These are phyloP conservation scores for Sungouiozyma ichnusensis DNA, from an alignment of 805 yeast genomes.

Conservation along the genomic window DNA sequence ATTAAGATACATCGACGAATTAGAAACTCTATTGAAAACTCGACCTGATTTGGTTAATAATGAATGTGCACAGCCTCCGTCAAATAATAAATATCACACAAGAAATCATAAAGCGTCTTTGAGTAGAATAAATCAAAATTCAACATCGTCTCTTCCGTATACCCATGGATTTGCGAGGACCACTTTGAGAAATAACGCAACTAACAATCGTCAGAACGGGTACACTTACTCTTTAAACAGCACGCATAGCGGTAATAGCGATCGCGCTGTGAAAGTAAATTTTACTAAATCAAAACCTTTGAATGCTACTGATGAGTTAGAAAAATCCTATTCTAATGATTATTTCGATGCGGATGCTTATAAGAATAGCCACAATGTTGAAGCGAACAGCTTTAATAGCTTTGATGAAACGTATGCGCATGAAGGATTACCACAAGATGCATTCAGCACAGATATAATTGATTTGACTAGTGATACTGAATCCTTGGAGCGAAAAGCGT, in stretches of 20 bases:
- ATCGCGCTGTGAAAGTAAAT: slow-evolving; percentile 9
- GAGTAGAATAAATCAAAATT: slow-evolving; percentile 10
- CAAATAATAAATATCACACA: slow-evolving; percentile 1
- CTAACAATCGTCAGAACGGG: slow-evolving; percentile 1
- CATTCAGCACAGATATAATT: neutral
- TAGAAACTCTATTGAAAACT: slow-evolving; percentile 12
- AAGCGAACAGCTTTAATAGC: neutral
- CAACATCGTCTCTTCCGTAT: slow-evolving; percentile 9
- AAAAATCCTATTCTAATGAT: neutral
- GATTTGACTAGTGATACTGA: slow-evolving; percentile 2
- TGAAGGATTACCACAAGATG: neutral
- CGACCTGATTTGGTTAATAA: slow-evolving; percentile 1
- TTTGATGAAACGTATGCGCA: neutral
- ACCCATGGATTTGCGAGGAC: slow-evolving; percentile 11
- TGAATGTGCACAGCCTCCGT: slow-evolving; percentile 3
- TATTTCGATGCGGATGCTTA: slow-evolving; percentile 10
- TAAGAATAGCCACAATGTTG: neutral
- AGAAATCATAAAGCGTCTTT: slow-evolving; percentile 14
- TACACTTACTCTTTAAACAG: neutral
- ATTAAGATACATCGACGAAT: slow-evolving; percentile 33
- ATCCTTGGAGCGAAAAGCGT: neutral
- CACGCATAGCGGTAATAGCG: neutral
- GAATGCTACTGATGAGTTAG: slow-evolving; percentile 1
- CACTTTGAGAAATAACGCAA: slow-evolving; percentile 24
- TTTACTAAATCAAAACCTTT: slow-evolving; percentile 23